Percentiles rank a stretch among this genome's conserved stretches.
Conservation (phyloP, 2,329 filamentous ascomycete genomes). For the Colletotrichum tropicale region DNA sequence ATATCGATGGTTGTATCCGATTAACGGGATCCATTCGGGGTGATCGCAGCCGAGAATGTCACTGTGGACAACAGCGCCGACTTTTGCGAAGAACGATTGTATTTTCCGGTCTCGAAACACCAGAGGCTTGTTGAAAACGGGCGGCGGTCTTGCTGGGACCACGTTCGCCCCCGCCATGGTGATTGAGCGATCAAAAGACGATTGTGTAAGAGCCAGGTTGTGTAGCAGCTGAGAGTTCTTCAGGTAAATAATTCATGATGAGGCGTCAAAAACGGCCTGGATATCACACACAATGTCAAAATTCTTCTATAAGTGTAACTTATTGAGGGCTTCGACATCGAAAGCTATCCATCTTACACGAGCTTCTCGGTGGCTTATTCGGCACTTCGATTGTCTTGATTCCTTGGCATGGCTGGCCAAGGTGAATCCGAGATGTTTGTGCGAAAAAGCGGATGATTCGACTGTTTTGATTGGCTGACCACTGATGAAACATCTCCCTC, state of each 20-base stretch:
- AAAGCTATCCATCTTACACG: background rate
- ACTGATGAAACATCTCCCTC: background rate
- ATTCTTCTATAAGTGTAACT: background rate
- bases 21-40: background rate
- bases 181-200: background rate
- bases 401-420: background rate
- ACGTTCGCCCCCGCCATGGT: background rate
- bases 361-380: background rate
- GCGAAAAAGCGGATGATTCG: background rate
- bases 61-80: background rate
- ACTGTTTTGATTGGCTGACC: background rate
- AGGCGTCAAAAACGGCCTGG: background rate
- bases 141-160: background rate
- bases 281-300: rapidly evolving
- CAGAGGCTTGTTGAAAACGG: background rate
- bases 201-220: background rate
- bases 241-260: background rate
- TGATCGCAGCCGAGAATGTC: background rate
- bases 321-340: background rate
- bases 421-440: background rate
- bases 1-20: background rate
- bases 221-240: background rate
- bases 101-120: background rate
- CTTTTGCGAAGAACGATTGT: background rate
- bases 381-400: background rate